phyloP scores from a whole-genome alignment of 768 basidiomycete genomes.

The Boletus eberwhitei region DNA sequence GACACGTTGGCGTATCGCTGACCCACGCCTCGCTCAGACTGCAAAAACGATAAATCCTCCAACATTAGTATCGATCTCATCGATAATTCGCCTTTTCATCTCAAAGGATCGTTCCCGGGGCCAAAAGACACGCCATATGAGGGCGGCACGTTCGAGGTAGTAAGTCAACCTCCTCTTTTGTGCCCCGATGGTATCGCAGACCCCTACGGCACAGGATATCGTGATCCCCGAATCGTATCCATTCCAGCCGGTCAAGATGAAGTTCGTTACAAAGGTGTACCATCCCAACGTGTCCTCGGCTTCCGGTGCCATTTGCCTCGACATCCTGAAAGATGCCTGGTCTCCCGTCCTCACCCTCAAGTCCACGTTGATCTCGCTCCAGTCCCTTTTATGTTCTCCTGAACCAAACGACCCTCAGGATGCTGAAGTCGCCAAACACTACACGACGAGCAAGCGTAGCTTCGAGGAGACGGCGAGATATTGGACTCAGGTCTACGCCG shows the following conservation, averaged over 20 bases:
- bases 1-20: background rate
- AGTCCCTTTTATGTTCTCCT: conserved; percentile 88
- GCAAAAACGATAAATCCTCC: conserved; percentile 92
- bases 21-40: conserved; percentile 51
- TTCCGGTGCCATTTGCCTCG: conserved; percentile 92
- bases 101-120: conserved; percentile 87
- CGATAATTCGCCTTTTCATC: conserved; percentile 87
- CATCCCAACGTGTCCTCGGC: conserved; percentile 95
- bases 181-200: background rate
- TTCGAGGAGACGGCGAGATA: conserved; percentile 93
- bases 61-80: conserved; percentile 83
- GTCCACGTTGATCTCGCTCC: conserved; percentile 91
- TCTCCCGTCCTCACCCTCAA: conserved; percentile 94
- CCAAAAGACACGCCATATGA: conserved; percentile 92
- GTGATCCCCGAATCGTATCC: conserved; percentile 89
- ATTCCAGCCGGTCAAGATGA: conserved; percentile 96
- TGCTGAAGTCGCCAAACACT: conserved; percentile 97
- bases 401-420: conserved; percentile 97
- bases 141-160: conserved; percentile 89
- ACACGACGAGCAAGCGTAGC: conserved; percentile 78
- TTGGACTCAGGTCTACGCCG: conserved; percentile 93
- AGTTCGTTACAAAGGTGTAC: conserved; percentile 95
- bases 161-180: conserved; percentile 40
- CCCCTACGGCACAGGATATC: conserved; percentile 62
- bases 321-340: conserved; percentile 87